Base-by-base conservation (phyloP, 176 grass and related monocot genomes). In the Aegilops bicornis region DNA sequence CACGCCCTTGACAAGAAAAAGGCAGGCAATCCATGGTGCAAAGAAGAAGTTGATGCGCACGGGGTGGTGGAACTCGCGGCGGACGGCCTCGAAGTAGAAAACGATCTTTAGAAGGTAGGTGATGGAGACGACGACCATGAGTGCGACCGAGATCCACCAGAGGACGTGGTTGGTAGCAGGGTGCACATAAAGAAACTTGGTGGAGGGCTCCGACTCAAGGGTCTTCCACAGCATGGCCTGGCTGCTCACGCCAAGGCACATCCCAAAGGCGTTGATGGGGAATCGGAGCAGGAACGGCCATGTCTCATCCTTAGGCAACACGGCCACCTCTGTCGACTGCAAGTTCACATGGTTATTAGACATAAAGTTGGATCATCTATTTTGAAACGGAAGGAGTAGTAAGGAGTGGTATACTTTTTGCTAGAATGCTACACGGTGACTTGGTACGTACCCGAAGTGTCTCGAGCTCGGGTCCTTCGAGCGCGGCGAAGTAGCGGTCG, bases 401-500 rank as follows among this genome's bases (percentile, higher is more conserved):
- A 64, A 4, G 10, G 24, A 4, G 5, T 4, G 11, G 43, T 45
- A 4, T 1, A 9, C n/a, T 9, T 20, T 62, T 11, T 43, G 2
- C 10, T 43, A 8, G 40, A 43, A 43, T 43, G 40, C 40, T 43
- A 43, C 2, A 3, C 13, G 45, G 4, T 14, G 15, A 52, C 1
- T 10, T 64, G 6, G 52, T 58, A 11, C 66, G 27, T 86, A 95
- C 93, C 74, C 91, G 88, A 19, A 96, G 71, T 5, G 91, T 96
- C 76, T 96, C 94, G 16, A 96, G 84, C 79, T 96, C 94, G 9
- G 94, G 94, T 0, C 94, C 94, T 87, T 96, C 91, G 19, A 96
- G 43, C 1, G 94, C 94, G 23, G 91, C 94, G 37, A 96, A 96
- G 85, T 93, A 96, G 23, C 91, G 91, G 69, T 91, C 87, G 17